Conservation (phyloP, 2,329 filamentous ascomycete species). For the Torrubiella hemipterigena region DNA sequence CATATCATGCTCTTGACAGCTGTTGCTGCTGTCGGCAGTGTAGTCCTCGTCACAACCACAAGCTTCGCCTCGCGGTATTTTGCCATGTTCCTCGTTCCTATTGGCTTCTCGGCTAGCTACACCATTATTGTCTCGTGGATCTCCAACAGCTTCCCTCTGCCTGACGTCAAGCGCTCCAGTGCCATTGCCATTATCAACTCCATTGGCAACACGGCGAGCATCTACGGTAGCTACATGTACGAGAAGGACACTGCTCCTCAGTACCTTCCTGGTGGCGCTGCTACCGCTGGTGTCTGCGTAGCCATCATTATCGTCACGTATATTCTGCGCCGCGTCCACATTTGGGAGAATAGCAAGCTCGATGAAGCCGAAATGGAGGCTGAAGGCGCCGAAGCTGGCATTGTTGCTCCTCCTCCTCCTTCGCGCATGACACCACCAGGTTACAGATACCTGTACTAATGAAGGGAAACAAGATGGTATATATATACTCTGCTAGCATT, state of each 20-base stretch:
- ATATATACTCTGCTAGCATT: too few species aligned
- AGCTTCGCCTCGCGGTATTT: slow-evolving; percentile 42
- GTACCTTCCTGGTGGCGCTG: slow-evolving; percentile 41
- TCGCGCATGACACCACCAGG: too few species aligned
- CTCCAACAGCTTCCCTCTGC: slow-evolving; percentile 58
- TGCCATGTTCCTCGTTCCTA: slow-evolving; percentile 50
- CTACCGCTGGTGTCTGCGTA: slow-evolving; percentile 51
- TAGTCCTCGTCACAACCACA: slow-evolving; percentile 39
- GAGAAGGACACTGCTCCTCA: slow-evolving; percentile 26
- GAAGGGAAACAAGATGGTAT: too few species aligned
- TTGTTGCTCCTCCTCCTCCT: too few species aligned
- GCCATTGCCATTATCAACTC: slow-evolving; percentile 56
- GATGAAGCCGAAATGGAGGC: slow-evolving; percentile 22
- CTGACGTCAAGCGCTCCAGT: slow-evolving; percentile 52
- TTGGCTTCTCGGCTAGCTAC: slow-evolving; percentile 37
- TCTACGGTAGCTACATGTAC: slow-evolving; percentile 37
- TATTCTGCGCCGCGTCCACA: slow-evolving; percentile 37
- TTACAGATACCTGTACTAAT: too few species aligned
- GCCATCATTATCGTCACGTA: slow-evolving; percentile 44
- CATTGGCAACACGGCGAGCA: slow-evolving; percentile 46
- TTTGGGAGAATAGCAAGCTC: slow-evolving; percentile 48
- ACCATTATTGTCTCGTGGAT: slow-evolving; percentile 55
- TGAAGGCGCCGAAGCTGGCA: too few species aligned
- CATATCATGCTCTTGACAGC: slow-evolving; percentile 43
- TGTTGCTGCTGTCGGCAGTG: slow-evolving; percentile 39